These are phyloP conservation scores for Kokia cookei DNA, from an alignment of 441 rosid genomes.

Conservation along the genomic window DNA sequence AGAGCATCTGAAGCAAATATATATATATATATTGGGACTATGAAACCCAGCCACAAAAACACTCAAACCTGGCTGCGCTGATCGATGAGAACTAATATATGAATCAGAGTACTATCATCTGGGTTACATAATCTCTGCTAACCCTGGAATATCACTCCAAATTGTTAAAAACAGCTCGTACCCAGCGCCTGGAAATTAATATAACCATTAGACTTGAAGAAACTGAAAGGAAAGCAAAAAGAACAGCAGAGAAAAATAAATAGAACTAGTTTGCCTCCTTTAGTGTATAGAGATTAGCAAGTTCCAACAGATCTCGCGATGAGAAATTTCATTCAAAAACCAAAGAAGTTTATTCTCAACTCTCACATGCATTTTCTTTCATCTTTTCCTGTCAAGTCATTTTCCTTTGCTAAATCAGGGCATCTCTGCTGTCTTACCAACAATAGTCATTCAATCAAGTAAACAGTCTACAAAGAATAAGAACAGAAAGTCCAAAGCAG, in stretches of 20 bases:
- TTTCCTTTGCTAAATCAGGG: not conserved
- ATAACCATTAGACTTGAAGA: not conserved
- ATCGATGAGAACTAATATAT: not conserved
- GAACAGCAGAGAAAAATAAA: not conserved
- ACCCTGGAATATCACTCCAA: not conserved
- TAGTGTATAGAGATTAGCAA: not conserved
- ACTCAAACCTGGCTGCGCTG: not conserved
- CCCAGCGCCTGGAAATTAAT: slow-evolving; percentile 16
- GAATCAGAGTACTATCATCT: not conserved
- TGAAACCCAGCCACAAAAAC: not conserved
- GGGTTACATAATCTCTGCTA: not conserved
- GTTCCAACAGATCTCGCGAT: not conserved
- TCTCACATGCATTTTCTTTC: not conserved
- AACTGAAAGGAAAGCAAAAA: not conserved
- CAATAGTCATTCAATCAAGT: not conserved
- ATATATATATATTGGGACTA: not conserved
- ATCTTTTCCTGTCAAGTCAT: not conserved
- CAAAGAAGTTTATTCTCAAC: not conserved
- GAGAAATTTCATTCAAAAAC: not conserved
- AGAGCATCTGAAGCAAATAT: not conserved
- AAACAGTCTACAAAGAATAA: not conserved
- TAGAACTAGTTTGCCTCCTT: not conserved
- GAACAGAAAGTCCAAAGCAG: not conserved
- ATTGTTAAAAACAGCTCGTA: slow-evolving; percentile 14
- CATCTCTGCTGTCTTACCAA: not conserved